Percentiles rank a stretch among this genome's conserved stretches.
Evolutionary conservation across 371 early-diverging fungal species (phyloP).

Genomic region (Rhizopus arrhizus): DNA sequence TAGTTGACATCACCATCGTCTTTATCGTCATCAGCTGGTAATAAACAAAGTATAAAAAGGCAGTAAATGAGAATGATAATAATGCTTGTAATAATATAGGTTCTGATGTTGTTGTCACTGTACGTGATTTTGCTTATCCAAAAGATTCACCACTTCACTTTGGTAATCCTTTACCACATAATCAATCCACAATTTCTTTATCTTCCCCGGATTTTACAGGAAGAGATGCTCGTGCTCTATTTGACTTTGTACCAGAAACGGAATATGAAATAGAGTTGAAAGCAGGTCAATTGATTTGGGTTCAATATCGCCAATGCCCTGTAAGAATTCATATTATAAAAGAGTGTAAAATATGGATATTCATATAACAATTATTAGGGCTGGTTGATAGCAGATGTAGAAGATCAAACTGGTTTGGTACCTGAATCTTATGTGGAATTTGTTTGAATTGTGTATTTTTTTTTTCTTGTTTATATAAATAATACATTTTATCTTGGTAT

Average conservation of each 20-base stretch:
- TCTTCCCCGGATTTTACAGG: slow-evolving; percentile 46
- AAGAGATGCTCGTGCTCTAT: slow-evolving; percentile 65
- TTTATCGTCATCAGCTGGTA: not conserved
- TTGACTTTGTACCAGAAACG: slow-evolving; percentile 75
- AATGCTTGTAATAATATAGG: not conserved
- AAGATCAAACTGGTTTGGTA: slow-evolving; percentile 65
- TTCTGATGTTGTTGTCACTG: slow-evolving; percentile 25
- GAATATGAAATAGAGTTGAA: slow-evolving; percentile 66
- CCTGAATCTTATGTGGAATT: slow-evolving; percentile 77
- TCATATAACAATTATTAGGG: slow-evolving; percentile 36
- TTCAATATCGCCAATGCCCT: slow-evolving; percentile 68
- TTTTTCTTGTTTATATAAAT: not conserved
- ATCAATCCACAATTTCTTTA: slow-evolving; percentile 25
- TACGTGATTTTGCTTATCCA: slow-evolving; percentile 76
- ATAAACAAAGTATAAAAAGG: slow-evolving; percentile 5
- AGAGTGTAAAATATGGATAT: too few species aligned
- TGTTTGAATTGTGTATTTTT: slow-evolving; percentile 12
- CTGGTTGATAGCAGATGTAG: slow-evolving; percentile 72
- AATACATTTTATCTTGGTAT: not conserved
- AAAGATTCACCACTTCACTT: slow-evolving; percentile 59
- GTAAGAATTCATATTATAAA: slow-evolving; percentile 13
- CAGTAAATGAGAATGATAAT: slow-evolving; percentile 2
- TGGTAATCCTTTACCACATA: slow-evolving; percentile 35
- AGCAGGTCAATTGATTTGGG: slow-evolving; percentile 64
- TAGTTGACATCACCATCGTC: not conserved